A percentile compares a stretch with the other conserved stretches of the same genome.
These are phyloP conservation scores for Neofusicoccum laricinum DNA, from an alignment of 2,329 filamentous ascomycete genomes.

Conservation along the genomic window DNA sequence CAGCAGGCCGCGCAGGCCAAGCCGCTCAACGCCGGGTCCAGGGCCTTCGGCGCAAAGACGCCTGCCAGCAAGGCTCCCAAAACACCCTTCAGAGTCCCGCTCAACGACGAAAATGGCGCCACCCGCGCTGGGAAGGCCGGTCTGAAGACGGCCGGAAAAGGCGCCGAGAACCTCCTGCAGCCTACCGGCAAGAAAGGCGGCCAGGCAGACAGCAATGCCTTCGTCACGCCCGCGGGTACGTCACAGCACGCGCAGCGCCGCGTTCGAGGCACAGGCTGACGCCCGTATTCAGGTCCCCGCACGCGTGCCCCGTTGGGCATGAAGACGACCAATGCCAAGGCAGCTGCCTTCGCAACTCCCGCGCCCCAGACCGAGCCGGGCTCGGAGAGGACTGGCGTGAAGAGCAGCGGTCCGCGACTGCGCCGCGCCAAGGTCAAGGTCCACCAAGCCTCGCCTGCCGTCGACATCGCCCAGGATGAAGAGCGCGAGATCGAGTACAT, in stretches of 20 bases:
- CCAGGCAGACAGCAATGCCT: conserved; percentile 58
- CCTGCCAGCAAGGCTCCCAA: conserved; percentile 74
- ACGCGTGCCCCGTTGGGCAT: conserved; percentile 80
- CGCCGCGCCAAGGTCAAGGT: conserved; percentile 58
- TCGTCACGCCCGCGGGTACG: conserved; percentile 77
- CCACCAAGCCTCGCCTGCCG: conserved; percentile 54
- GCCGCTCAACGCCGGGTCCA: conserved; percentile 63
- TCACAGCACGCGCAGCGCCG: neutral
- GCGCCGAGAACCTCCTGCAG: conserved; percentile 54
- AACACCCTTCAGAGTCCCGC: conserved; percentile 73
- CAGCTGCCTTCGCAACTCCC: conserved; percentile 63
- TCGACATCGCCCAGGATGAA: conserved; percentile 50
- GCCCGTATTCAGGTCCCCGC: conserved; percentile 52
- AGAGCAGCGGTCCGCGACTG: conserved; percentile 58
- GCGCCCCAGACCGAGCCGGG: conserved; percentile 52
- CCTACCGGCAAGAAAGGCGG: conserved; percentile 51
- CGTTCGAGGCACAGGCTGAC: neutral
- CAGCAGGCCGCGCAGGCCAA: conserved; percentile 71
- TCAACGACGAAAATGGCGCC: conserved; percentile 83
- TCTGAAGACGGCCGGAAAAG: conserved; percentile 55
- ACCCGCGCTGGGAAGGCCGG: conserved; percentile 60
- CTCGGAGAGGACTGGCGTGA: conserved; percentile 59
- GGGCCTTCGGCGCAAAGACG: conserved; percentile 69
- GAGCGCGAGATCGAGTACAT: conserved; percentile 87
- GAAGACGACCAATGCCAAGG: conserved; percentile 96